Conservation (phyloP, 352 stramenopile species). For the Elongisporangium anandrum region DNA sequence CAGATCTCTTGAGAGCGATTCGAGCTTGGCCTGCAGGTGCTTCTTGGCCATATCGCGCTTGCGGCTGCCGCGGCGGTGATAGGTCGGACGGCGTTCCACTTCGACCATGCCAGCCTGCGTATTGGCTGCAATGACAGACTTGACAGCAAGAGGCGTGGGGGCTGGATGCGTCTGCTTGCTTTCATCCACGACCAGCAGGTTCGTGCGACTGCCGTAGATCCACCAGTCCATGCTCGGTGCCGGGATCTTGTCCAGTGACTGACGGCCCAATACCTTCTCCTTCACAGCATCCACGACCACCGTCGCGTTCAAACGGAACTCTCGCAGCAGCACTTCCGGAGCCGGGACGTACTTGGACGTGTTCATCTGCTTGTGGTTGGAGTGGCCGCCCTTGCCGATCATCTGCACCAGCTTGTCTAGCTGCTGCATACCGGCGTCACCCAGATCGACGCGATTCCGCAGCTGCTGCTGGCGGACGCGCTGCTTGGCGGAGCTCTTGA, state of each 20-base stretch:
- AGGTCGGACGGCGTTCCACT: slow-evolving; percentile 42
- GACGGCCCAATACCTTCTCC: slow-evolving; percentile 63
- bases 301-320: slow-evolving; percentile 63
- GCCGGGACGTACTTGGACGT: slow-evolving; percentile 72
- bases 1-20: slow-evolving; percentile 57
- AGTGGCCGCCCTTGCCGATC: slow-evolving; percentile 59
- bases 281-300: slow-evolving; percentile 64
- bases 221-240: slow-evolving; percentile 55
- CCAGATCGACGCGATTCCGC: slow-evolving; percentile 69
- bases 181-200: slow-evolving; percentile 47
- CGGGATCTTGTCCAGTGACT: slow-evolving; percentile 65
- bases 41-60: slow-evolving; percentile 65
- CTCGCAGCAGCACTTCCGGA: slow-evolving; percentile 58
- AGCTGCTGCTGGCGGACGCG: slow-evolving; percentile 45
- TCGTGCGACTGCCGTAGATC: slow-evolving; percentile 28
- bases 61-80: slow-evolving; percentile 35
- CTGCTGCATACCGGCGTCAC: slow-evolving; percentile 65
- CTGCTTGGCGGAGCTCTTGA: slow-evolving; percentile 59
- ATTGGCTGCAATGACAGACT: slow-evolving; percentile 17
- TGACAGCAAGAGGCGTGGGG: slow-evolving; percentile 1
- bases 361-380: slow-evolving; percentile 61
- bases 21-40: slow-evolving; percentile 62
- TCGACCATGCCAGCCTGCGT: slow-evolving; percentile 46
- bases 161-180: slow-evolving; percentile 2
- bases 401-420: slow-evolving; percentile 66